A percentile compares a stretch with the other conserved stretches of the same genome.
Conservation (phyloP, 306 rosid genomes). For the Albizia julibrissin region DNA sequence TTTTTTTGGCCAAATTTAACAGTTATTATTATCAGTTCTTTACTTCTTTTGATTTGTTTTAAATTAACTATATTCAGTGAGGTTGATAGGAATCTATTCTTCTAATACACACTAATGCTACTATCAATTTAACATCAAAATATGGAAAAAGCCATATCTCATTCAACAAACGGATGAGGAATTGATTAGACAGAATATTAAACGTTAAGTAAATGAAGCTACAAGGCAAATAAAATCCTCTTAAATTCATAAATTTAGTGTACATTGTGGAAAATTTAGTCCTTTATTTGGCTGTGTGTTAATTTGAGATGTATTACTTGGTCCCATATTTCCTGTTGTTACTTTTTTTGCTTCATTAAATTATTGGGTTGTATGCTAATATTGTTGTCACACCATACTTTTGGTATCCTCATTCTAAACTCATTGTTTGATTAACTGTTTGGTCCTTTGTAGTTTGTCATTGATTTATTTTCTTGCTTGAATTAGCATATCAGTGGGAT, state of each 20-base stretch:
- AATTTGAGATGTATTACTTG: background rate
- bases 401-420: background rate
- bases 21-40: slow-evolving; percentile 54
- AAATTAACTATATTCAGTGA: background rate
- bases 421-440: background rate
- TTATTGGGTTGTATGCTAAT: background rate
- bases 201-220: background rate
- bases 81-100: background rate
- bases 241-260: background rate
- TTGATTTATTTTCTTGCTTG: slow-evolving; percentile 46
- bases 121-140: background rate
- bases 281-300: background rate
- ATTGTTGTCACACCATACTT: background rate
- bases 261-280: background rate
- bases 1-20: slow-evolving; percentile 41
- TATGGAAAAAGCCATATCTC: background rate
- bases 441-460: background rate
- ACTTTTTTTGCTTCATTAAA: background rate
- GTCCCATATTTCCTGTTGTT: background rate
- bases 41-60: background rate
- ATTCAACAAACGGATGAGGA: background rate
- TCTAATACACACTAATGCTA: background rate
- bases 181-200: background rate
- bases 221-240: background rate
- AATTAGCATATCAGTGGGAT: slow-evolving; percentile 82